Conservation (phyloP, 495 filamentous ascomycete genomes). For the Penicillium egyptiacum region DNA sequence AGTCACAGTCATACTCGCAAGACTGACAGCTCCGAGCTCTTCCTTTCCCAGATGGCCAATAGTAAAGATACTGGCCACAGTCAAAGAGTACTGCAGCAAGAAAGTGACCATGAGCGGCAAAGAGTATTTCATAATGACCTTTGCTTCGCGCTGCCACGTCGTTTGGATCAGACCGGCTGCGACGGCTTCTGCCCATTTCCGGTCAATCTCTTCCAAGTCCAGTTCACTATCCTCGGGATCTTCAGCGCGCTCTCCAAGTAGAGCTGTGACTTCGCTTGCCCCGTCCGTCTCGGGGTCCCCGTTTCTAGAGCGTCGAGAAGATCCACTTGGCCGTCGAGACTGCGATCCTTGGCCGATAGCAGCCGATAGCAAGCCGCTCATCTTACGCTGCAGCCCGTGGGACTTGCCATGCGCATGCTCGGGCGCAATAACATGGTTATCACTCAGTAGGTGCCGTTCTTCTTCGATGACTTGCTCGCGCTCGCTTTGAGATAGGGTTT, state of each 20-base stretch:
- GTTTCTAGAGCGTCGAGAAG: slow-evolving; percentile 19
- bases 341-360: slow-evolving; percentile 14
- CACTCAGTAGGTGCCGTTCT: slow-evolving; percentile 71
- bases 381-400: slow-evolving; percentile 28
- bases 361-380: slow-evolving; percentile 31
- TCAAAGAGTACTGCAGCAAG: slow-evolving; percentile 72
- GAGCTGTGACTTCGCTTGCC: slow-evolving; percentile 50
- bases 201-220: slow-evolving; percentile 43
- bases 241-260: slow-evolving; percentile 37
- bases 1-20: slow-evolving; percentile 69
- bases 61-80: slow-evolving; percentile 67
- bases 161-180: slow-evolving; percentile 71
- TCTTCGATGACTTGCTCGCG: slow-evolving; percentile 63
- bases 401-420: slow-evolving; percentile 50
- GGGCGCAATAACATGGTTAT: slow-evolving; percentile 71
- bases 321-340: slow-evolving; percentile 15
- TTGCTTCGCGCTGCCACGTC: slow-evolving; percentile 78
- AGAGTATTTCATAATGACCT: slow-evolving; percentile 64
- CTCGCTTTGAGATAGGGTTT: slow-evolving; percentile 60
- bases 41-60: slow-evolving; percentile 64
- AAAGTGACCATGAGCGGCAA: slow-evolving; percentile 69
- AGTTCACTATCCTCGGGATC: slow-evolving; percentile 29
- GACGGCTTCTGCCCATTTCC: slow-evolving; percentile 80
- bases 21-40: slow-evolving; percentile 62
- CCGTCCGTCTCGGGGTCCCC: slow-evolving; percentile 15